Base-by-base conservation (phyloP, 2,329 filamentous ascomycete genomes). In the Talaromyces sp. region DNA sequence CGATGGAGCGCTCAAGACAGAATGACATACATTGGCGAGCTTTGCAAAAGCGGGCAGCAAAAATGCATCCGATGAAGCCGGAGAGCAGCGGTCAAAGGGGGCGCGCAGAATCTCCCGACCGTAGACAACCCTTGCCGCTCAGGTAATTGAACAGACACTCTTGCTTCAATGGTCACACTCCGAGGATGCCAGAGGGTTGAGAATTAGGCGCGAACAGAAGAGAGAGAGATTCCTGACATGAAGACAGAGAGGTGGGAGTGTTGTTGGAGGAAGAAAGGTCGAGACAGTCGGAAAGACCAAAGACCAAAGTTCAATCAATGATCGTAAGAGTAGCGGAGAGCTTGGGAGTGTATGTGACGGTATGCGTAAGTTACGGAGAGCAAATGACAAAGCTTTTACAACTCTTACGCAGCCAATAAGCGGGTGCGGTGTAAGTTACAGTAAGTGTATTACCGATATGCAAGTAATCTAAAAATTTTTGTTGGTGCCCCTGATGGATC, bases 71-170 rank as follows among this genome's bases (percentile, higher is more conserved):
- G 58, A 54, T 22, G 35, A 39, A 57, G 37, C 53, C 58, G 58
- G 48, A 40, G 53, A 46, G 39, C 56, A 50, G 58, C 57, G 53
- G 53, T 60, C 58, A 56, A 60, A 40, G 54, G 43, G 45, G 56
- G 31, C 56, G 52, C 52, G 51, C 52, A 48, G 54, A 45, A 33
- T 17, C 41, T 50, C 48, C 53, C 53, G 35, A 46, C 53, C 33
- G 58, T 46, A 21, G 25, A 56, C 31, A 53, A 37, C 58, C 53
- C 53, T 53, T 41, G 58, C 58, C 37, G 53, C 58, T 57, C 31
- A 50, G 31, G 36, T 33, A 51, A 48, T 50, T 33, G 43, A 37
- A 35, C 43, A 50, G 41, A 39, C 35, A 35, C 19, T 37, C 28
- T 13, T 19, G 43, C 10, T 41, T n/a, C 22, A 33, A 9, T 37